A percentile compares a stretch with the other conserved stretches of the same genome.
These are phyloP conservation scores for Exophiala mesophila DNA, from an alignment of 2,329 filamentous ascomycete species.

Conservation along the genomic window DNA sequence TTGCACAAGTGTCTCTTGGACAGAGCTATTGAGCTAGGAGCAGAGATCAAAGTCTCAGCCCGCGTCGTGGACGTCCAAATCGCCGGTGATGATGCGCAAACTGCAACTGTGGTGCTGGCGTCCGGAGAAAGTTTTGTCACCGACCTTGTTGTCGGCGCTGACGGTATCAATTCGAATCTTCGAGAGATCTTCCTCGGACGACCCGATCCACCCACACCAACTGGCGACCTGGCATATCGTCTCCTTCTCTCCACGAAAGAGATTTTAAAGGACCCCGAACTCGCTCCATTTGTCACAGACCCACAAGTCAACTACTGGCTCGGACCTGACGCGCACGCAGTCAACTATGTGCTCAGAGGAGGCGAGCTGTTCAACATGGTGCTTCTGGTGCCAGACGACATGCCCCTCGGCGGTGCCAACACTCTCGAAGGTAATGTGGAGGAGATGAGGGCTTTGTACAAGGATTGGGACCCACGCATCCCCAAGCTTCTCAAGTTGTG, in stretches of 20 bases:
- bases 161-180: constrained; percentile 29
- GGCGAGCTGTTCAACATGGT: constrained; percentile 42
- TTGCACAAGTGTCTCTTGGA: constrained; percentile 41
- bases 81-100: constrained; percentile 29
- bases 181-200: constrained; percentile 23
- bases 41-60: constrained; percentile 29
- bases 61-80: constrained; percentile 30
- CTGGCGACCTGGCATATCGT: constrained; percentile 38
- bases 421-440: constrained; percentile 32
- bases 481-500: constrained; percentile 25
- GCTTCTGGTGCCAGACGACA: constrained; percentile 42
- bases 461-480: constrained; percentile 32
- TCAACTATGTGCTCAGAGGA: constrained; percentile 44
- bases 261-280: constrained; percentile 45
- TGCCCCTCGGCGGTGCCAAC: constrained; percentile 28
- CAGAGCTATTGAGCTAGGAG: constrained; percentile 39
- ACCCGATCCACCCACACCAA: constrained; percentile 28
- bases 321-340: constrained; percentile 44
- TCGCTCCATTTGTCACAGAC: constrained; percentile 43
- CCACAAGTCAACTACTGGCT: constrained; percentile 53
- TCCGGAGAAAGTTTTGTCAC: constrained; percentile 24
- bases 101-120: constrained; percentile 30
- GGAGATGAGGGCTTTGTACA: constrained; percentile 30
- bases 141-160: constrained; percentile 30
- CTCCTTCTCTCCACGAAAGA: constrained; percentile 35